phyloP scores from a whole-genome alignment of 169 alveolate genomes.

The Babesia sp. region DNA sequence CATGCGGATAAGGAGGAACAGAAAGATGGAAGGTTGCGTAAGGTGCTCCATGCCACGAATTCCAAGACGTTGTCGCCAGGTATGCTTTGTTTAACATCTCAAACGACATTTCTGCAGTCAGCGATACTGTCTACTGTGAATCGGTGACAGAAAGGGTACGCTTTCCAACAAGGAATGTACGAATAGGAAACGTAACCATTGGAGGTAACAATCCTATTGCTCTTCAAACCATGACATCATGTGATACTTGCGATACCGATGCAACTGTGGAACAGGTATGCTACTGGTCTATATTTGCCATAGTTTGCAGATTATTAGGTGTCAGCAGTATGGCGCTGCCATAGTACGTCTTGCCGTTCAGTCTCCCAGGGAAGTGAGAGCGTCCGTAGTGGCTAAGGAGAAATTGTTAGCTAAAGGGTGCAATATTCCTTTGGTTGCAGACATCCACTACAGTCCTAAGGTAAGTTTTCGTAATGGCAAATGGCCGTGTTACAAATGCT shows the following conservation, averaged over 20 bases:
- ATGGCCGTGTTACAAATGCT: not conserved
- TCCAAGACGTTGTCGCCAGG: not conserved
- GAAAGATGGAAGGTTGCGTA: not conserved
- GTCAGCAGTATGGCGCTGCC: constrained; percentile 79
- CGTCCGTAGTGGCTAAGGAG: constrained; percentile 70
- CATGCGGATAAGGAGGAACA: not conserved
- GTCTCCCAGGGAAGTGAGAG: constrained; percentile 79
- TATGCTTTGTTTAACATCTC: not conserved
- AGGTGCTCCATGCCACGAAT: not conserved
- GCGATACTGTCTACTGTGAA: constrained; percentile 69
- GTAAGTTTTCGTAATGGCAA: constrained; percentile 38
- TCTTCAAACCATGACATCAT: constrained; percentile 81
- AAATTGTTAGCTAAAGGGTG: constrained; percentile 67
- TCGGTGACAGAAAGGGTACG: constrained; percentile 64
- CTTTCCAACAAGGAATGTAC: constrained; percentile 71
- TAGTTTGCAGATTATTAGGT: constrained; percentile 54
- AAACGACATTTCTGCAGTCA: not conserved
- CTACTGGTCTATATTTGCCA: not conserved
- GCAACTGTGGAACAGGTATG: constrained; percentile 78
- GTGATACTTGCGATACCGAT: constrained; percentile 78
- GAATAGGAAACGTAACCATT: constrained; percentile 76
- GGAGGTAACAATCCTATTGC: constrained; percentile 79
- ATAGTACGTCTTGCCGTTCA: constrained; percentile 81
- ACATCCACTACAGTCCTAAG: constrained; percentile 81
- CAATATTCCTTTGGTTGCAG: constrained; percentile 81